phyloP scores from a whole-genome alignment of 495 filamentous ascomycete species.

The Usnea hakonensis region DNA sequence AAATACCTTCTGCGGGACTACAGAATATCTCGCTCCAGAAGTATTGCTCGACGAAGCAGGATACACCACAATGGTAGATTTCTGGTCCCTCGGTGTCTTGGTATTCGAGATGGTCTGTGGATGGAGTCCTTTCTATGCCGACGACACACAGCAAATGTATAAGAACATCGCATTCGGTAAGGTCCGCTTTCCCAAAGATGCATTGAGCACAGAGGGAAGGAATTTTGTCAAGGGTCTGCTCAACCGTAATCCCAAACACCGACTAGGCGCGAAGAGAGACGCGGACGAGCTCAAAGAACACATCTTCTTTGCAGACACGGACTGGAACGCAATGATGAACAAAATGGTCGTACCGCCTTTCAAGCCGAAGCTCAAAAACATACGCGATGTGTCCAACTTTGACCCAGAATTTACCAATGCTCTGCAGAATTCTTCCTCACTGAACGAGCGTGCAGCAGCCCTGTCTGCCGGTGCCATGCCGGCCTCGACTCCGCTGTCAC shows the following conservation, averaged over 20 bases:
- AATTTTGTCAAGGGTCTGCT: conserved; percentile 97
- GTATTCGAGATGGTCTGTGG: conserved; percentile 99
- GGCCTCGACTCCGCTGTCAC: conserved; percentile 80
- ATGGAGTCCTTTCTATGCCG: conserved; percentile 98
- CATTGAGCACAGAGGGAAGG: conserved; percentile 82
- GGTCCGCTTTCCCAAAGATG: conserved; percentile 91
- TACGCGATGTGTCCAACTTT: conserved; percentile 95
- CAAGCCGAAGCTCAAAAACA: conserved; percentile 91
- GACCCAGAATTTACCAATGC: conserved; percentile 98
- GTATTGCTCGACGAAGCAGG: conserved; percentile 91
- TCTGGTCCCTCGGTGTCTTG: conserved; percentile 95
- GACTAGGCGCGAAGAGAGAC: conserved; percentile 82
- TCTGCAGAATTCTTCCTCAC: conserved; percentile 67
- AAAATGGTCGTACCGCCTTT: conserved; percentile 96
- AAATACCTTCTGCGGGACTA: conserved; percentile 98
- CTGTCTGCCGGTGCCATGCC: conserved; percentile 65
- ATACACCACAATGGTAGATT: conserved; percentile 99
- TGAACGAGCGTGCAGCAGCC: conserved; percentile 81
- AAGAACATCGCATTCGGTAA: conserved; percentile 99
- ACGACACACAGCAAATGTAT: conserved; percentile 99
- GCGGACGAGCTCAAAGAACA: conserved; percentile 93
- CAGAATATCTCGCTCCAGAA: conserved; percentile 93
- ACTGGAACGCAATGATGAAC: conserved; percentile 78
- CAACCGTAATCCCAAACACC: conserved; percentile 94
- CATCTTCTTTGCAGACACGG: conserved; percentile 87